These are phyloP conservation scores for Fistulifera pelliculosa DNA, from an alignment of 108 stramenopile genomes.

Conservation along the genomic window DNA sequence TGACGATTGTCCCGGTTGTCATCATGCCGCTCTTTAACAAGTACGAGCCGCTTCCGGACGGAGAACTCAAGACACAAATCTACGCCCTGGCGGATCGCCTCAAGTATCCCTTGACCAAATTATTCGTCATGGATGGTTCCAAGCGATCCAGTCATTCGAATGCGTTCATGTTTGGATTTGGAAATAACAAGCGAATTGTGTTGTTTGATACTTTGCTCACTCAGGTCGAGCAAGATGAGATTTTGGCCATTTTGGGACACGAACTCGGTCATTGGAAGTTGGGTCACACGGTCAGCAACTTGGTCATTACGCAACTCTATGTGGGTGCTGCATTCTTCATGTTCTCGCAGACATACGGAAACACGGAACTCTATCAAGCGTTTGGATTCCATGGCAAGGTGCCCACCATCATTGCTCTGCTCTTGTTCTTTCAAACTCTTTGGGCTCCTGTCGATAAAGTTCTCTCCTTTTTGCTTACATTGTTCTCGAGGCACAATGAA, in stretches of 20 bases:
- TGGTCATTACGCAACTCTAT: constrained; percentile 87
- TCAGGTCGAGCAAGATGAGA: constrained; percentile 79
- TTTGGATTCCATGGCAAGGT: constrained; percentile 89
- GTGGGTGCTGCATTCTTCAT: constrained; percentile 83
- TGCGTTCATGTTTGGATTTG: constrained; percentile 98
- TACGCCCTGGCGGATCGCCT: constrained; percentile 83
- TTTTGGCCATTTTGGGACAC: constrained; percentile 90
- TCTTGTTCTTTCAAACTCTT: constrained; percentile 85
- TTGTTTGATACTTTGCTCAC: constrained; percentile 96
- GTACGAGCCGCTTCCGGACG: constrained; percentile 90
- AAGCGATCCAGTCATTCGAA: constrained; percentile 95
- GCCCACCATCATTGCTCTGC: constrained; percentile 85
- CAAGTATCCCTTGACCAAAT: constrained; percentile 92
- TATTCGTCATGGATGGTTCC: constrained; percentile 97
- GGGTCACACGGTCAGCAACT: constrained; percentile 92
- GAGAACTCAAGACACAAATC: constrained; percentile 77
- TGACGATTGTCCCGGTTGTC: constrained; percentile 88
- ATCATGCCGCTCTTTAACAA: constrained; percentile 99
- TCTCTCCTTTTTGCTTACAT: constrained; percentile 84
- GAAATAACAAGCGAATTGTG: constrained; percentile 95
- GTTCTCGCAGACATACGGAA: constrained; percentile 76
- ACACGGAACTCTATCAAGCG: constrained; percentile 68
- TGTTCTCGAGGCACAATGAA: constrained; percentile 80
- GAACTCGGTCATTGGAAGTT: constrained; percentile 97
- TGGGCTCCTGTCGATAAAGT: constrained; percentile 97